These are phyloP conservation scores for Avicennia marina DNA, from an alignment of 257 asterid genomes.

Conservation along the genomic window DNA sequence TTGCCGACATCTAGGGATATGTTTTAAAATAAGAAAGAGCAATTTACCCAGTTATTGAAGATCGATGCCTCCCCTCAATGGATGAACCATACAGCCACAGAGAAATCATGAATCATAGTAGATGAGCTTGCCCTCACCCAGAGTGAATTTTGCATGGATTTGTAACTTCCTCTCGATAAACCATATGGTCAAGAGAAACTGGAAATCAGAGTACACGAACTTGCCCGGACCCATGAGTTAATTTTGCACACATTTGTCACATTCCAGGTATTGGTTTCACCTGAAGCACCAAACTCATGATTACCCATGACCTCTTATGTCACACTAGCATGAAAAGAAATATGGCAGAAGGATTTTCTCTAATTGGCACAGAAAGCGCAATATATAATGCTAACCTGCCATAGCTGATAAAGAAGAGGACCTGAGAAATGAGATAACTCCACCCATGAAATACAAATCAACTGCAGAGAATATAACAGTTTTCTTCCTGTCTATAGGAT, in stretches of 20 bases:
- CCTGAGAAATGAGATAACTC: neutral
- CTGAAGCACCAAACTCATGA: neutral
- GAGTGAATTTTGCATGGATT: too few species aligned
- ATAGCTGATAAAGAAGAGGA: constrained; percentile 12
- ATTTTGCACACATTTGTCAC: neutral
- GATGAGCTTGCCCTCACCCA: too few species aligned
- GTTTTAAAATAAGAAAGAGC: constrained; percentile 5
- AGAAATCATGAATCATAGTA: neutral
- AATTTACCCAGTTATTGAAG: constrained; percentile 11
- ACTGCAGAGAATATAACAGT: too few species aligned
- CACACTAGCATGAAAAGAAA: constrained; percentile 1
- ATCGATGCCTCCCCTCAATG: neutral
- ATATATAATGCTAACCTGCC: constrained; percentile 16
- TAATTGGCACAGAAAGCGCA: constrained; percentile 3
- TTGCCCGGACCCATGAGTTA: neutral
- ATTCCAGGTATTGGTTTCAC: constrained; percentile 1
- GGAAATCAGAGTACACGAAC: neutral
- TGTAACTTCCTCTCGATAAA: too few species aligned
- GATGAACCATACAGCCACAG: constrained; percentile 4
- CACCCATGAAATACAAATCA: neutral
- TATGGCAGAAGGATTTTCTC: constrained; percentile 4
- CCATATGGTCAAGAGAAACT: too few species aligned
- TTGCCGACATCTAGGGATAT: neutral
- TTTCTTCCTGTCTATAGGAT: too few species aligned
- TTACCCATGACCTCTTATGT: constrained; percentile 3